Base-by-base conservation (phyloP, 2,329 filamentous ascomycete species). In the Emmonsiellopsis sp. region DNA sequence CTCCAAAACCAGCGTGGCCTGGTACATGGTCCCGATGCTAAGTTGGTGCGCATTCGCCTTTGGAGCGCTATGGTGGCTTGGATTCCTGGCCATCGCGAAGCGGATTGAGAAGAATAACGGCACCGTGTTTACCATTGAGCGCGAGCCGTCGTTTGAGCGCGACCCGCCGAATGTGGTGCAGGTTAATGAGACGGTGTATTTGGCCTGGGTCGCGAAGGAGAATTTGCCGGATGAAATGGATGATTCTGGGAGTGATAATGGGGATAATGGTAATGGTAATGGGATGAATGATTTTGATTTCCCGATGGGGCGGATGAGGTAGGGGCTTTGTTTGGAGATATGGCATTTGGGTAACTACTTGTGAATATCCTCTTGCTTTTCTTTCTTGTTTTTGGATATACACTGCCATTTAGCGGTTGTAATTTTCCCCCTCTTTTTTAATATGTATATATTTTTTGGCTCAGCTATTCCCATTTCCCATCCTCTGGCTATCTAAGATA, bases 21-120 rank as follows among this genome's bases (percentile, higher is more conserved):
- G 50, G 50, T 52, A 52, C 34, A 31, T 52, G n/a, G 42, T 52
- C 31, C 50, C 50, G 39, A 6, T 43, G n/a, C 40, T 52, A 21
- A 43, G 50, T 17, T 52, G 40, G 50, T 37, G n/a, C 6, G 42
- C 40, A 13, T 27, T 52, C 9, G 50, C 32, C 11, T 37, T 52
- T 14, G 50, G 50, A 14, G 50, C 42, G 33, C 21, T 52, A 13
- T 52, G 50, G 50, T 52, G 50, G 50, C 40, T 52, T 10, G 50
- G 50, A 8, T 46, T 52, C 21, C 6, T 52, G 33, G 14, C 5
- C 40, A 6, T 51, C 31, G 39, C 39, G 34, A 51, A 51, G 42
- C 39, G 39, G 31, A 34, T 14, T 7, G 49, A 51, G 39, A 51
- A 51, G 27, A 21, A 39, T n/a, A 44, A 36, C 2, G 49, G 49